These are phyloP conservation scores for Penicillium janthinellum DNA, from an alignment of 2,329 filamentous ascomycete species.

Conservation along the genomic window DNA sequence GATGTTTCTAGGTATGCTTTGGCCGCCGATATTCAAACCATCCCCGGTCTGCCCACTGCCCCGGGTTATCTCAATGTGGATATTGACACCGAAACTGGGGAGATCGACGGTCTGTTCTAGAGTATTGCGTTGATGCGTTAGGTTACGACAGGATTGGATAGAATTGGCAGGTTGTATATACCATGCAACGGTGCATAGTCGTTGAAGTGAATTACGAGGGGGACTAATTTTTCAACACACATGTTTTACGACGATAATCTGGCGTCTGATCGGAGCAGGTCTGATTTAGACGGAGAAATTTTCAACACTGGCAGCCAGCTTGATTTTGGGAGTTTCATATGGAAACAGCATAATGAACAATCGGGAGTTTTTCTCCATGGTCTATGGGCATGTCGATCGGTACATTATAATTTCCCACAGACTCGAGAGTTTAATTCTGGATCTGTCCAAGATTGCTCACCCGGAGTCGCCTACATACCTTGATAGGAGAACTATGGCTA, in stretches of 20 bases:
- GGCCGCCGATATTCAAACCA: slow-evolving; percentile 97
- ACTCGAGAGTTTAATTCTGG: background rate
- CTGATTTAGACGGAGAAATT: slow-evolving; percentile 17
- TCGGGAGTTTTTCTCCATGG: background rate
- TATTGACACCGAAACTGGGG: slow-evolving; percentile 75
- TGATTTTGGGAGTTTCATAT: background rate
- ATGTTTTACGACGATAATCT: slow-evolving; percentile 18
- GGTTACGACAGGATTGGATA: background rate
- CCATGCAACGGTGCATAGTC: background rate
- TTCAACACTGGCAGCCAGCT: slow-evolving; percentile 22
- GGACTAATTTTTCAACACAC: slow-evolving; percentile 29
- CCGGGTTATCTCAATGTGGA: slow-evolving; percentile 96
- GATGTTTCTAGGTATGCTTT: slow-evolving; percentile 70
- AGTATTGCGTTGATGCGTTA: background rate
- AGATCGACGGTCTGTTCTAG: slow-evolving; percentile 88
- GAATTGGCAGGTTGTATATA: slow-evolving; percentile 24
- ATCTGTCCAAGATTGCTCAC: background rate
- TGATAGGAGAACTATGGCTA: background rate
- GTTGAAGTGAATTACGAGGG: slow-evolving; percentile 2
- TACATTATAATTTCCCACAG: too few species aligned
- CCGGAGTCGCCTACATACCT: background rate
- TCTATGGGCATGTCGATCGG: too few species aligned
- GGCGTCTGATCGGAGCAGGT: slow-evolving; percentile 20
- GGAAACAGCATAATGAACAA: background rate
- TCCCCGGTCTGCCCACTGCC: slow-evolving; percentile 90